phyloP scores from a whole-genome alignment of 2,329 filamentous ascomycete genomes.

The Ophiostoma ulmi region DNA sequence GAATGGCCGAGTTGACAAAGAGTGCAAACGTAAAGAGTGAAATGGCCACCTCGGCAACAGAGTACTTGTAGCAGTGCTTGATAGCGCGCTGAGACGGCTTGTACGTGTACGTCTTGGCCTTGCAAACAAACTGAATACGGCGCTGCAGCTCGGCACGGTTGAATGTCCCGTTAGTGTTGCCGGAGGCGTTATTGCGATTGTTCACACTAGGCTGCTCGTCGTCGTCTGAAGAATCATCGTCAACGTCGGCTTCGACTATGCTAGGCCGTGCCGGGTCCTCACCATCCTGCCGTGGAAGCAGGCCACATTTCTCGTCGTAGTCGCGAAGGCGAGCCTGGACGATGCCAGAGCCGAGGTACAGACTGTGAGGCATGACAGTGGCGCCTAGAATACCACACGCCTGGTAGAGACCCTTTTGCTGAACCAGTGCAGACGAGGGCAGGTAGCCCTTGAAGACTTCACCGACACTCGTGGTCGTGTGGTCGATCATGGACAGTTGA shows the following conservation, averaged over 20 bases:
- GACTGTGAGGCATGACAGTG: constrained; percentile 66
- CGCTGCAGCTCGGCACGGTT: neutral
- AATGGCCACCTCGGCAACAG: constrained; percentile 62
- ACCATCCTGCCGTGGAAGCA: constrained; percentile 37
- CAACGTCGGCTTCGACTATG: constrained; percentile 28
- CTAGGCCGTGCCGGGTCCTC: too few species aligned
- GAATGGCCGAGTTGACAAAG: constrained; percentile 77
- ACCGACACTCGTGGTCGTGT: constrained; percentile 47
- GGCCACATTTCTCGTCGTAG: constrained; percentile 55
- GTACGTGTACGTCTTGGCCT: constrained; percentile 50
- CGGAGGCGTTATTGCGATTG: constrained; percentile 18
- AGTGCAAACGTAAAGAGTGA: constrained; percentile 78
- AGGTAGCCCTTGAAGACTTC: constrained; percentile 62
- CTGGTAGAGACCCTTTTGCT: constrained; percentile 58
- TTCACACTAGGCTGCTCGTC: constrained; percentile 27
- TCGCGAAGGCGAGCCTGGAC: constrained; percentile 62
- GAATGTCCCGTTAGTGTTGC: neutral
- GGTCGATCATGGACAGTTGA: constrained; percentile 57
- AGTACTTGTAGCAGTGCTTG: constrained; percentile 66
- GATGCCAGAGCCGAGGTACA: constrained; percentile 65
- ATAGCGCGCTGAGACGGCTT: constrained; percentile 69
- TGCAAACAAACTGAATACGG: constrained; percentile 29
- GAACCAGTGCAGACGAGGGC: constrained; percentile 54
- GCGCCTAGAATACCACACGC: constrained; percentile 72
- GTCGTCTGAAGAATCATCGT: constrained; percentile 27